Evolutionary conservation across 2,329 filamentous ascomycete genomes (phyloP), one percentile per base, ranked within the genome.

Genomic region (Fusarium veterinarium): DNA sequence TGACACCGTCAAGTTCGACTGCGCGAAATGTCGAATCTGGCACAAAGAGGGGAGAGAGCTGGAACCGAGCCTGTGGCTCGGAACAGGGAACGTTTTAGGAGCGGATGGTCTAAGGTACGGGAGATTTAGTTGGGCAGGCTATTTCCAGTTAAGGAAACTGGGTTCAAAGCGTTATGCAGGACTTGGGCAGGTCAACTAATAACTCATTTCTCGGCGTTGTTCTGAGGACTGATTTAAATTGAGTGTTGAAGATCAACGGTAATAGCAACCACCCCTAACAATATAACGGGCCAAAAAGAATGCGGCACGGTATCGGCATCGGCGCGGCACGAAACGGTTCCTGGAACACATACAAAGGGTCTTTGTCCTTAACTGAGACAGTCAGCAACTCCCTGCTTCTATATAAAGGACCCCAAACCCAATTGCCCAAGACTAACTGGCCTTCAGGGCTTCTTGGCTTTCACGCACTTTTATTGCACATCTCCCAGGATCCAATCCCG

Each of bases 61-160:
- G 51, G 66, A 64, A 52, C 66, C 58, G 65, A 69, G 46, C 70
- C 70, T 53, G 31, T 41, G 66, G 60, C 57, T 73, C 58, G 61
- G 70, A 64, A 71, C 62, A 58, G 48, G 41, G 51, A 73, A 55
- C 70, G 62, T 71, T 73, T 73, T 73, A 57, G 67, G 70, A 58
- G 68, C 56, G 61, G 57, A 49, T 69, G 60, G 65, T 60, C 58
- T 53, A 69, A 69, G 63, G 58, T 67, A 69, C 41, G 53, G 60
- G 49, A 59, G 55, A 49, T 42, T 70, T 72, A 60, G 70, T 73
- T 67, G 57, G 53, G 53, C 51, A 63, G 55, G 57, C 64, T 73
- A 71, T 67, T 73, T 71, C 71, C 71, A 73, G 66, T 73, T 73
- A 48, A 71, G 71, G 71, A 60, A 73, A 67, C 68, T 73, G 66